These are phyloP conservation scores for Suillus lakei DNA, from an alignment of 768 basidiomycete genomes.

Conservation along the genomic window DNA sequence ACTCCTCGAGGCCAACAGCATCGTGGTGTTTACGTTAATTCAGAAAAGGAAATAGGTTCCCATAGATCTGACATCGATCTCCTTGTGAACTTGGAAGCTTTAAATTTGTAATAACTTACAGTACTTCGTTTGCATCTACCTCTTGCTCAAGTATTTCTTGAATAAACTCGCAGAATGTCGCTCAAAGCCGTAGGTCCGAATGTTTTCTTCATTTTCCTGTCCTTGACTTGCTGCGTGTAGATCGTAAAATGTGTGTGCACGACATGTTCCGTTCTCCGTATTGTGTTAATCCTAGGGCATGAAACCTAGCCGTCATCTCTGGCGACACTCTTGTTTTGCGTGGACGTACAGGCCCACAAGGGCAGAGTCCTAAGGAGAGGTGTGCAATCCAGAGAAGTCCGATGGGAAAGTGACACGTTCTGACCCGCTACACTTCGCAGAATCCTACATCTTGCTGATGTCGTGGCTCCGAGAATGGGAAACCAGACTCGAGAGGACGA, in stretches of 20 bases:
- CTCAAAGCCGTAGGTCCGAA: conserved; percentile 71
- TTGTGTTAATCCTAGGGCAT: conserved; percentile 29
- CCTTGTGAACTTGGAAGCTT: background rate
- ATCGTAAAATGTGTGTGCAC: conserved; percentile 61
- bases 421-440: conserved; percentile 45
- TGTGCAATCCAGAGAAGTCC: conserved; percentile 33
- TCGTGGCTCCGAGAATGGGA: conserved; percentile 85
- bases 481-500: conserved; percentile 87
- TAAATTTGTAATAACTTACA: conserved; percentile 7
- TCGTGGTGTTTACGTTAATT: background rate
- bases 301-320: conserved; percentile 76
- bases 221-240: conserved; percentile 32
- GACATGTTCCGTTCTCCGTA: background rate
- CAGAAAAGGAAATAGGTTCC: conserved; percentile 14
- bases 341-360: conserved; percentile 75
- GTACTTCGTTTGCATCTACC: conserved; percentile 5
- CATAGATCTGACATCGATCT: conserved; percentile 8
- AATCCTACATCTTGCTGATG: conserved; percentile 87
- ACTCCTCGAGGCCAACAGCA: background rate
- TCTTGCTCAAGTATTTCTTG: conserved; percentile 11
- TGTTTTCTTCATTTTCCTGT: background rate
- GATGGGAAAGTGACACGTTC: conserved; percentile 15
- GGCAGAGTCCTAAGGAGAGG: conserved; percentile 92
- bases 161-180: conserved; percentile 52
- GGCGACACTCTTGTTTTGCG: conserved; percentile 90